Evolutionary conservation across 2,329 filamentous ascomycete genomes (phyloP).

Genomic region (Graphilbum sp.): DNA sequence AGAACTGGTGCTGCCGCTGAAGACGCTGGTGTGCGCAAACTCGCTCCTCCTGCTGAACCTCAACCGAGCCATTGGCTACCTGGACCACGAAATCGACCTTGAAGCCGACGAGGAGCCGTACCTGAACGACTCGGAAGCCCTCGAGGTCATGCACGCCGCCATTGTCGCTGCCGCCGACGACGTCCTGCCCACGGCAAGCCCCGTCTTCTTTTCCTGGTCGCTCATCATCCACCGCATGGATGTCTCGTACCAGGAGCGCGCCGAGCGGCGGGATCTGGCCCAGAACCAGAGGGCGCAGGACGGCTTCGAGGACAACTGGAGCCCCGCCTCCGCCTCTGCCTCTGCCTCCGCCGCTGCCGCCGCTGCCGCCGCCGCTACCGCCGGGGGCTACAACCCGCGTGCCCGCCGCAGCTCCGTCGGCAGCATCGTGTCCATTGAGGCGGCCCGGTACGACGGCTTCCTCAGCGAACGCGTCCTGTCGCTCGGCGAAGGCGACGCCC

Average conservation of each 20-base stretch:
- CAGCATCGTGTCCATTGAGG: slow-evolving; percentile 45
- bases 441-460: slow-evolving; percentile 41
- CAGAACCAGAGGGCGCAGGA: slow-evolving; percentile 43
- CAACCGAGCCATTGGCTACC: slow-evolving; percentile 36
- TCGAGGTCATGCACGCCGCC: slow-evolving; percentile 59
- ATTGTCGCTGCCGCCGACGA: slow-evolving; percentile 42
- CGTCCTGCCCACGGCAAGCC: slow-evolving; percentile 47
- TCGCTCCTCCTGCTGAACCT: slow-evolving; percentile 60
- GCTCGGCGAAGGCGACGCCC: slow-evolving; percentile 27
- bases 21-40: slow-evolving; percentile 51
- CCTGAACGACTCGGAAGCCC: slow-evolving; percentile 49
- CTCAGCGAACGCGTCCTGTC: slow-evolving; percentile 31
- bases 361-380: too few species aligned
- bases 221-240: slow-evolving; percentile 57
- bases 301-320: slow-evolving; percentile 38
- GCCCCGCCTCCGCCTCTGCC: too few species aligned
- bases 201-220: slow-evolving; percentile 68
- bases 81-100: slow-evolving; percentile 30
- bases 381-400: too few species aligned
- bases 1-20: slow-evolving; percentile 45
- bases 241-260: slow-evolving; percentile 42
- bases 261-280: slow-evolving; percentile 41
- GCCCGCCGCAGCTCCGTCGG: slow-evolving; percentile 42
- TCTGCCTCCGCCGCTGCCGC: too few species aligned
- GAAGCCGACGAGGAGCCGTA: slow-evolving; percentile 36